A percentile compares a stretch with the other conserved stretches of the same genome.
Conservation (phyloP, 2,329 filamentous ascomycete genomes). For the Aspergillus pseudotamarii region DNA sequence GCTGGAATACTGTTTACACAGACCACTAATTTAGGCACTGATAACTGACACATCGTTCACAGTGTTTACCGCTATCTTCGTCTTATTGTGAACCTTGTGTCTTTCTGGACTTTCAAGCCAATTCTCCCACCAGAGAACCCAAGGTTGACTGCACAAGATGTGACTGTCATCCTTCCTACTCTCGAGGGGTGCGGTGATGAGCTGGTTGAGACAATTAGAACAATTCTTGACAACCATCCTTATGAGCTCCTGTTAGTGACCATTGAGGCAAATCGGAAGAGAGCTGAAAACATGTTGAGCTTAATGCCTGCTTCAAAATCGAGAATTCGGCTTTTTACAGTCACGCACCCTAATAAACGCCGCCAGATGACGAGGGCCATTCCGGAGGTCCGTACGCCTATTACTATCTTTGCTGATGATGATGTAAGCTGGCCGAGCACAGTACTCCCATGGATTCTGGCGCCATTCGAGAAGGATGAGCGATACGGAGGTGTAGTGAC, state of each 20-base stretch:
- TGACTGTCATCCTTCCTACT: slow-evolving; percentile 91
- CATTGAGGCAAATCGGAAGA: slow-evolving; percentile 74
- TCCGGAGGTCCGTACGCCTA: slow-evolving; percentile 76
- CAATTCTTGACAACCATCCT: slow-evolving; percentile 57
- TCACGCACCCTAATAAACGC: slow-evolving; percentile 89
- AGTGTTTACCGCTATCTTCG: slow-evolving; percentile 89
- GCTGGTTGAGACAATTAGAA: slow-evolving; percentile 74
- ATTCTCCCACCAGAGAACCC: slow-evolving; percentile 80
- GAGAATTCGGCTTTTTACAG: slow-evolving; percentile 73
- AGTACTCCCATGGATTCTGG: slow-evolving; percentile 86
- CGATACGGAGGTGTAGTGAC: slow-evolving; percentile 88
- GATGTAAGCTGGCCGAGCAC: slow-evolving; percentile 91
- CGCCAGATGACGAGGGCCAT: slow-evolving; percentile 91
- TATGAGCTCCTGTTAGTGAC: slow-evolving; percentile 82
- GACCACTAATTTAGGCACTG: neutral
- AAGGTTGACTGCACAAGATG: slow-evolving; percentile 77
- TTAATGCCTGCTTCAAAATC: slow-evolving; percentile 61
- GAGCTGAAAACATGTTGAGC: slow-evolving; percentile 64
- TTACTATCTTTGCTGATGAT: slow-evolving; percentile 93
- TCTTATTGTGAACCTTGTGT: slow-evolving; percentile 79
- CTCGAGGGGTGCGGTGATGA: slow-evolving; percentile 87
- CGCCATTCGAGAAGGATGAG: slow-evolving; percentile 79
- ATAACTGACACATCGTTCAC: slow-evolving; percentile 9
- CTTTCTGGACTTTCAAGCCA: slow-evolving; percentile 85
- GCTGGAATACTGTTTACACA: neutral